Evolutionary conservation across 148 eudicot genomes (phyloP), one percentile per base, ranked within the genome.

Genomic region (Dianthus caryophyllus): DNA sequence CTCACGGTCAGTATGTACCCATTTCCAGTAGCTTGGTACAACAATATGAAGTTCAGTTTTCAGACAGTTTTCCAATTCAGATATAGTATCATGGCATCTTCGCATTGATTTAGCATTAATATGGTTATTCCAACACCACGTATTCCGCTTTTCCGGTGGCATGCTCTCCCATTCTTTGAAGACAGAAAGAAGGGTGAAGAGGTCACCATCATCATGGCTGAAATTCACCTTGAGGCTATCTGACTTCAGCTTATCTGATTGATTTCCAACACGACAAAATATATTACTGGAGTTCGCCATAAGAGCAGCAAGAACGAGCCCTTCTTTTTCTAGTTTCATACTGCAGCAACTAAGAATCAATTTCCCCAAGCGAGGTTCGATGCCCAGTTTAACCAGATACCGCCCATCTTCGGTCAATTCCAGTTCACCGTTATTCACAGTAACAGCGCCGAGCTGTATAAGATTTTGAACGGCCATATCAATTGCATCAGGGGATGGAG

Each of bases 41-140:
- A 88, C 81, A 5, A 76, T 75, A 70, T 71, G 64, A 39, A 90
- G 93, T 73, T 94, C 99, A 74, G 60, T 79, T 68, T 83, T 65
- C 62, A 90, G 89, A 77, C 81, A 86, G 51, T 63, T 61, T 66
- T 93, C 97, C 85, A 87, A 67, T 74, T 94, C 99, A 22, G 30
- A 55, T 58, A 94, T 73, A 13, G 84, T 65, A 62, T 88, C 97
- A 31, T 75, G 83, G 78, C 99, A 94, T 75, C 99, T 86, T 51
- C 85, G 73, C 96, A 94, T 84, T 53, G 98, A 71, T 81, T 86
- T 94, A 54, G 97, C 96, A 82, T 94, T 94, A 12, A 90, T 86
- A 67, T 96, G 86, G 69, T 90, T 88, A 20, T 88, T 86, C 97
- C 97, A 94, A 73, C 97, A 94, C 99, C 97, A 90, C 26, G 7